Conservation (phyloP, 2,329 filamentous ascomycete genomes). For the Ophiostoma himal-ulmi region DNA sequence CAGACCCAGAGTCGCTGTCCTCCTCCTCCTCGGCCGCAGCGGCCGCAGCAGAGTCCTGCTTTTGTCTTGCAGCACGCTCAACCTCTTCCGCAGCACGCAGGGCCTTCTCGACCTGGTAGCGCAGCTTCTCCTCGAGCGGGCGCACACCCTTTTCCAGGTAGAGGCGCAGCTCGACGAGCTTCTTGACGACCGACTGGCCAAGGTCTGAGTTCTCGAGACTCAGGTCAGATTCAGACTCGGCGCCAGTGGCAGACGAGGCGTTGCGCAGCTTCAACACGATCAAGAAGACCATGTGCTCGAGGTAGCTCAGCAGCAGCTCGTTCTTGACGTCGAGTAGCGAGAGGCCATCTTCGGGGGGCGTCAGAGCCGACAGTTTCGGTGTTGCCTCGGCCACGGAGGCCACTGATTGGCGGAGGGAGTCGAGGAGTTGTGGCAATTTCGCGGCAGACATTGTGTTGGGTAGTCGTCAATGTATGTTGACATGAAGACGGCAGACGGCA, state of each 20-base stretch:
- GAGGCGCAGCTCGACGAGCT: conserved; percentile 83
- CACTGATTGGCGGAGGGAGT: conserved; percentile 53
- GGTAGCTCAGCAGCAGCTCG: conserved; percentile 90
- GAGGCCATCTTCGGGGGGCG: conserved; percentile 78
- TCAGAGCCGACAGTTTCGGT: conserved; percentile 55
- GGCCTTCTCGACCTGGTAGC: conserved; percentile 94
- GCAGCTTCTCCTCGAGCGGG: conserved; percentile 81
- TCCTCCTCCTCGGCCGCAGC: conserved; percentile 37
- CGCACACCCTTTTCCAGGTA: conserved; percentile 90
- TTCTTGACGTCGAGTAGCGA: conserved; percentile 95
- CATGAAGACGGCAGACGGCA: background rate
- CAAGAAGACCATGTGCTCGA: conserved; percentile 88
- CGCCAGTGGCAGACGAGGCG: conserved; percentile 28
- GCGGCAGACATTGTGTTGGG: conserved; percentile 30
- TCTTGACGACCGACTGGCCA: conserved; percentile 67
- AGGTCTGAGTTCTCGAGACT: conserved; percentile 38
- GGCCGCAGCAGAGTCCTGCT: conserved; percentile 33
- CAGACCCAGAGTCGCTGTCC: conserved; percentile 30
- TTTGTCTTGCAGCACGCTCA: conserved; percentile 42
- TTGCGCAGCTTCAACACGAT: conserved; percentile 74
- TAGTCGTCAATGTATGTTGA: conserved; percentile 3
- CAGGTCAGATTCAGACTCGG: conserved; percentile 18
- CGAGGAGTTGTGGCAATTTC: conserved; percentile 43
- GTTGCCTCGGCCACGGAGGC: conserved; percentile 61
- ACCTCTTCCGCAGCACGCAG: conserved; percentile 78